Base-by-base conservation (phyloP, 2,329 filamentous ascomycete species). In the Aschersonia sp. region DNA sequence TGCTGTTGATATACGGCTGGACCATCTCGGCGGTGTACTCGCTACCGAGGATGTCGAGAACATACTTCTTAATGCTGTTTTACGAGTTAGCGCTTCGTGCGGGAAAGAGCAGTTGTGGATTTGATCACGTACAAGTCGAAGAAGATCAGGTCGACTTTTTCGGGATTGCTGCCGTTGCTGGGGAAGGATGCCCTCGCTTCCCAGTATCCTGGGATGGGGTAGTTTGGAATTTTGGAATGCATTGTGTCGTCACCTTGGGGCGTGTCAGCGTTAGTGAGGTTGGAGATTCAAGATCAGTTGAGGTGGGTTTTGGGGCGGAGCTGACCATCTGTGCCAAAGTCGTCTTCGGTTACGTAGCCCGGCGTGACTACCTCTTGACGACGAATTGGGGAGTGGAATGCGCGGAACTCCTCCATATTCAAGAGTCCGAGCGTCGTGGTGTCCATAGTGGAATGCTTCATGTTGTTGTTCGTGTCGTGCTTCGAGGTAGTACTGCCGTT, bases 301-400 rank as follows among this genome's bases (percentile, higher is more conserved):
- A 20, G 20, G 20, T 20, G 20, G 20, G 20, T 20, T 20, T 20
- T 20, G 20, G 20, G 20, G 20, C 20, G 20, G 20, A 20, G 20
- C 20, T 20, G 20, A 20, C 20, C 63, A 45, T 70, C 75, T 3
- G 59, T 66, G 46, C 75, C 76, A 53, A 77, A 78, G 55, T 78
- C 76, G 51, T 80, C 76, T 2, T 56, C 66, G 0, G 76, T 80
- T 3, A 65, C 70, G 58, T 78, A 77, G 3, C 75, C 77, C 0
- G 73, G 65, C 0, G 65, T 65, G 5, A 69, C 55, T 5, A 65
- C 53, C 48, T 73, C 67, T 40, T 75, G 73, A n/a, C 73, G 72
- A n/a, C 71, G 64, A 5, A 70, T 60, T 43, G 68, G 61, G 12
- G 67, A 67, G 5, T 59, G 59, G 40, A 58, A 55, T 45, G 62